Base-by-base conservation (phyloP, 2,329 filamentous ascomycete species). In the Alternaria gansuensis region DNA sequence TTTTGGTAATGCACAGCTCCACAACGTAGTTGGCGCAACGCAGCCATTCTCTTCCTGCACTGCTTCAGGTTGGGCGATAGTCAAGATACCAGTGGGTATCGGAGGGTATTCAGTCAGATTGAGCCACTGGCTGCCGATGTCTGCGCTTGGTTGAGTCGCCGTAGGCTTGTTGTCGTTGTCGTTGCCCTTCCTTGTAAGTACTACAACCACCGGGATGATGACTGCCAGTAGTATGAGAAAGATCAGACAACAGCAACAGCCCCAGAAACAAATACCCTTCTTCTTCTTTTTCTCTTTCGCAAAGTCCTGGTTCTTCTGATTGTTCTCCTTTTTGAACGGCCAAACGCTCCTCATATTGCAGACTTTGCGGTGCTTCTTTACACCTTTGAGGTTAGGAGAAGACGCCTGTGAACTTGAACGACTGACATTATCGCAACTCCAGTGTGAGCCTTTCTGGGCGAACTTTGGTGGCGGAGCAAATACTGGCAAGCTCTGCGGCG, bases 51-150 rank as follows among this genome's bases (percentile, higher is more conserved):
- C 84, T n/a, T 86, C 80, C 2, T 84, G 79, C 0, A 85, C 84
- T 49, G 90, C 87, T 66, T 91, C 85, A 0, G 92, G 87, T 5
- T 89, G 90, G 14, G 90, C 86, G 14, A 97, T 84, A 0, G 92
- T 96, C 60, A 91, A 84, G 17, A 94, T 84, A 0, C 93, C 94
- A 0, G 91, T 94, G 2, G 91, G 92, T 70, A 97, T 91, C 0
- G 93, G 90, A 17, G 93, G 93, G 66, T 91, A 97, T 50, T 88
- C 88, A 1, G 93, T 96, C 61, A 96, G 76, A 72, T 96, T 97
- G 56, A 97, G 82, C 90, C 92, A 97, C 45, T 56, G 59, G 53
- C 65, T 64, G 4, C 60, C 54, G 34, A 65, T 51, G 26, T 55
- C 63, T 33, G 60, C 56, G 26, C 60, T 63, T 13, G 67, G 64